Conservation (phyloP, 2,329 filamentous ascomycete species). For the Didymosphaeria variabile region DNA sequence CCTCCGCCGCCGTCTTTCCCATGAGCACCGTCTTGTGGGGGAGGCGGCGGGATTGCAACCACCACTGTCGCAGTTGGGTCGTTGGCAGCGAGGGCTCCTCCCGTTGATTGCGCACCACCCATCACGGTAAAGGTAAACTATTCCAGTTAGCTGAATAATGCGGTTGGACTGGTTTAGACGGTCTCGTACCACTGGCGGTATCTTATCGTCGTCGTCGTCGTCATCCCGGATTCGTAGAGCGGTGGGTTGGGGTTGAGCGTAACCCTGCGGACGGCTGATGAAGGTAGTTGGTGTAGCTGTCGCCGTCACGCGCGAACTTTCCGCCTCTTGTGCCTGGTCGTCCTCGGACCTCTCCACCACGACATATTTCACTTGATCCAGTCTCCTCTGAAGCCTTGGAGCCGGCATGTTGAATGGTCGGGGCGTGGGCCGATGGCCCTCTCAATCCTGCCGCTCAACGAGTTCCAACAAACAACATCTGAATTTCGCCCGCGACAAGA, state of each 20-base stretch:
- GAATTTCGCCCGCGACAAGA: constrained; percentile 35
- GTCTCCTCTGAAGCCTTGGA: constrained; percentile 30
- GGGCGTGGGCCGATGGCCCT: constrained; percentile 34
- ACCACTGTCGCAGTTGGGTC: constrained; percentile 39
- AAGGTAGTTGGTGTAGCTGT: constrained; percentile 32
- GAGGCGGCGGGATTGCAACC: constrained; percentile 32
- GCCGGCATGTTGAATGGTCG: constrained; percentile 38
- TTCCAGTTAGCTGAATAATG: constrained; percentile 23
- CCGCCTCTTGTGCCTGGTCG: constrained; percentile 24
- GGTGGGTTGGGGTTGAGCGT: constrained; percentile 24
- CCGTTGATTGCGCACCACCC: constrained; percentile 23
- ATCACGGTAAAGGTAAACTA: constrained; percentile 38
- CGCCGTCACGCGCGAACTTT: constrained; percentile 14
- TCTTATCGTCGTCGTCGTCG: constrained; percentile 25
- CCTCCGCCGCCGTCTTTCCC: neutral
- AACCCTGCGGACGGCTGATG: constrained; percentile 24
- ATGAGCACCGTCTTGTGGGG: constrained; percentile 11
- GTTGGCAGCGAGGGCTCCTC: constrained; percentile 31
- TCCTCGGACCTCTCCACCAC: constrained; percentile 36
- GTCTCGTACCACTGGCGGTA: constrained; percentile 32
- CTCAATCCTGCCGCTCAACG: constrained; percentile 45
- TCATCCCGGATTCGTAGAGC: constrained; percentile 19
- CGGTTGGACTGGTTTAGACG: neutral
- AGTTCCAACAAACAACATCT: constrained; percentile 46
- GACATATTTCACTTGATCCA: constrained; percentile 38